Evolutionary conservation across 306 rosid species (phyloP).

Genomic region (Dicorynia guianensis): DNA sequence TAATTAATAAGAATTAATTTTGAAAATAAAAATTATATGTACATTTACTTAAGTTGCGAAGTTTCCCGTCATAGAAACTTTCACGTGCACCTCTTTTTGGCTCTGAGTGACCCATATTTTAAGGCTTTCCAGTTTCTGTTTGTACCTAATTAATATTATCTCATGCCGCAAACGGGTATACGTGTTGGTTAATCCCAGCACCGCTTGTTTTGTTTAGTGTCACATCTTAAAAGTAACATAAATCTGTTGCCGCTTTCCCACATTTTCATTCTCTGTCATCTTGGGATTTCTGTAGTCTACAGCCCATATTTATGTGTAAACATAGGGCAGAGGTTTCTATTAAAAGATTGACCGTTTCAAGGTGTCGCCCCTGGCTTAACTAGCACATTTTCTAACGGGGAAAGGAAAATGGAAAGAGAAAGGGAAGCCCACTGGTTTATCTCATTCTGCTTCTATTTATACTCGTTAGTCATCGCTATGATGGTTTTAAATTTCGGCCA

Average conservation of each 20-base stretch:
- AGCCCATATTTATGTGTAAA: constrained; percentile 45
- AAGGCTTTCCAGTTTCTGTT: background rate
- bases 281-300: background rate
- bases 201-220: constrained; percentile 15
- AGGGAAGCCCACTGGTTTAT: constrained; percentile 51
- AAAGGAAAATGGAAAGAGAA: constrained; percentile 4
- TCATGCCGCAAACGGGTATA: background rate
- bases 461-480: background rate
- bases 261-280: too few relatives aligned
- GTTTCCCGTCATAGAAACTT: background rate
- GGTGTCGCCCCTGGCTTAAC: constrained; percentile 33
- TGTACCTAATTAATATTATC: background rate
- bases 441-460: constrained; percentile 22
- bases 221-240: background rate
- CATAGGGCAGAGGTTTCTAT: constrained; percentile 36
- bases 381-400: constrained; percentile 12
- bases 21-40: too few relatives aligned
- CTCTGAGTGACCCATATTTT: background rate
- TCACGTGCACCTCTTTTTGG: constrained; percentile 17
- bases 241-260: too few relatives aligned
- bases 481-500: constrained; percentile 13
- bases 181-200: constrained; percentile 9
- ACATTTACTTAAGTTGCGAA: too few relatives aligned
- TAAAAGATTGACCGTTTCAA: constrained; percentile 29
- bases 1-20: too few relatives aligned